Base-by-base conservation (phyloP, 768 basidiomycete species). In the Trametes cingulata region DNA sequence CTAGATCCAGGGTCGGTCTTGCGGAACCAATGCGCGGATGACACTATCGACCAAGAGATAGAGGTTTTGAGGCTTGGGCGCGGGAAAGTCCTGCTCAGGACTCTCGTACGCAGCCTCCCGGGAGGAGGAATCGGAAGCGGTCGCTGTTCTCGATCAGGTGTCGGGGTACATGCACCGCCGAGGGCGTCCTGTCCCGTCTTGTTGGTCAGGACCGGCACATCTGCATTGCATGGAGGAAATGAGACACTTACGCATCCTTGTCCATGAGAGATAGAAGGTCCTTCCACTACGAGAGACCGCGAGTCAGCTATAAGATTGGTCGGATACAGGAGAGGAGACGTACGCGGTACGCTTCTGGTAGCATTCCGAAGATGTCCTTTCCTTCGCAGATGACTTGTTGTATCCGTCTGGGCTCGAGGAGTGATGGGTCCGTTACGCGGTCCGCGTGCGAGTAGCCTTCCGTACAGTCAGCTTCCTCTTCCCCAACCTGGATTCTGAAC, bases 321-420 rank as follows among this genome's bases (percentile, higher is more conserved):
- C 6, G 29, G 41, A 6, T 41, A 19, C 25, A 19, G 33, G 61
- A 43, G 22, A 24, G 24, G 22, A 25, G n/a, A 76, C 80, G 68
- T 63, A 83, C 82, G 56, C 73, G 80, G 65, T 83, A 84, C 1
- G 81, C 82, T 70, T 87, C 86, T 17, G 85, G 86, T 9, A 86
- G 70, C 85, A 86, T 86, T 13, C 77, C 81, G 67, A 86, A 86
- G 24, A 86, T 82, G 61, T 88, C 86, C 61, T 80, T 81, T 4
- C 85, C 85, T 20, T 70, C 72, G 66, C 86, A 88, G 35, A 88
- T 82, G 8, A 77, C 81, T 35, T 79, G 71, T 67, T 86, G 85
- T 35, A 87, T 85, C 41, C 81, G 71, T 40, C 73, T 69, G 0
- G 81, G 81, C 29, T 81, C 75, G 25, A 86, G 74, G 6, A 84